Evolutionary conservation across 108 stramenopile genomes (phyloP).

Genomic region (Skeletonema tropicum): DNA sequence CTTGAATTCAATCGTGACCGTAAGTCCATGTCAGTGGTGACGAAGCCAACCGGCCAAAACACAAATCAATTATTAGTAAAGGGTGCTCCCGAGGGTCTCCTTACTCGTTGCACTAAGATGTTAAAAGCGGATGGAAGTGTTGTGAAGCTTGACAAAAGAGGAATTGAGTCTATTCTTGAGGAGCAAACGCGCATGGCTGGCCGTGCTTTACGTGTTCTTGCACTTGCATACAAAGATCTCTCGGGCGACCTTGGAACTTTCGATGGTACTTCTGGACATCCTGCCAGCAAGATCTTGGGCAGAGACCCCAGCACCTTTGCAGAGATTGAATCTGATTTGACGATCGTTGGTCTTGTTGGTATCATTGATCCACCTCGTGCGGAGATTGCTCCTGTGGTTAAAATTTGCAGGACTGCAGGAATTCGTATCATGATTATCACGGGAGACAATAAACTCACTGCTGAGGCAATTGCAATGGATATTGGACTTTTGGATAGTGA

Average conservation of each 20-base stretch:
- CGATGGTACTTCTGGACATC: conserved; percentile 36
- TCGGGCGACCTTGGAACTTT: conserved; percentile 38
- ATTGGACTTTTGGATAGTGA: conserved; percentile 67
- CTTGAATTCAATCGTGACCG: conserved; percentile 76
- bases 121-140: conserved; percentile 53
- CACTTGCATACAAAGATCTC: conserved; percentile 65
- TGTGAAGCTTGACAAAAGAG: conserved; percentile 43
- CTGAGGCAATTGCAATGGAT: conserved; percentile 83
- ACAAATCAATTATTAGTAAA: conserved; percentile 78
- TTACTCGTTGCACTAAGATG: conserved; percentile 71
- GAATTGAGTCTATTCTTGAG: conserved; percentile 38
- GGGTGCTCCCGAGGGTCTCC: conserved; percentile 84
- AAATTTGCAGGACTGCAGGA: conserved; percentile 74
- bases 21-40: conserved; percentile 48
- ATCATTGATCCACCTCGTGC: conserved; percentile 88
- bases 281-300: conserved; percentile 31
- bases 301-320: conserved; percentile 52
- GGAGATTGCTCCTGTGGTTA: conserved; percentile 78
- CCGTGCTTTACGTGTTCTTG: conserved; percentile 73
- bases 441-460: conserved; percentile 86
- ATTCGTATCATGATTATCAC: conserved; percentile 92
- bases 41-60: conserved; percentile 15
- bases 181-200: conserved; percentile 58
- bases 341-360: conserved; percentile 77
- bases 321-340: conserved; percentile 73